Evolutionary conservation across 139 green algal species (phyloP).

Genomic region (Chlamydomonas schloesseri): DNA sequence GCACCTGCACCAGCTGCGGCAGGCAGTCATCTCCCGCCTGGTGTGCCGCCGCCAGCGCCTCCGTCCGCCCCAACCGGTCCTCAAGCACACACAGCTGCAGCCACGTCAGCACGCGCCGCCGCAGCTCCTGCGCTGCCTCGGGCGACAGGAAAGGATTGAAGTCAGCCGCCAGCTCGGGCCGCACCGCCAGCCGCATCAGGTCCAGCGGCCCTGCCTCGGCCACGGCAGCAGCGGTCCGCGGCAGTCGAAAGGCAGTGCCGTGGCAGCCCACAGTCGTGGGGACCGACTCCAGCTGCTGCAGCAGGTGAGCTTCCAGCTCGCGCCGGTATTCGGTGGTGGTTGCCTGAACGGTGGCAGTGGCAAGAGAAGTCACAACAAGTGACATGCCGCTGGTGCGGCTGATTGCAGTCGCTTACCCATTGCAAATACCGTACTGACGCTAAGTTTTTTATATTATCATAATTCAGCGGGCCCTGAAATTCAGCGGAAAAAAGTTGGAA

Average conservation of each 20-base stretch:
- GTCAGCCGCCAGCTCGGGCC: not conserved
- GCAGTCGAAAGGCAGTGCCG: conserved; percentile 22
- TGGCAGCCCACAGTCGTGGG: not conserved
- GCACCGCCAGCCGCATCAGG: conserved; percentile 15
- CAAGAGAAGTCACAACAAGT: too few relatives aligned
- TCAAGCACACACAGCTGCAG: conserved; percentile 73
- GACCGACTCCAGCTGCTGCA: conserved; percentile 1
- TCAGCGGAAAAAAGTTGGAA: too few relatives aligned
- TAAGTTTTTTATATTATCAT: too few relatives aligned
- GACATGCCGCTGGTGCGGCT: too few relatives aligned
- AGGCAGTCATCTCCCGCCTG: not conserved
- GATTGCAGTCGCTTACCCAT: too few relatives aligned
- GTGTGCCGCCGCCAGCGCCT: not conserved
- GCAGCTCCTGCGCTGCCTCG: conserved; percentile 10
- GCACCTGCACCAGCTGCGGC: conserved; percentile 7
- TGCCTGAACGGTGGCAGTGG: not conserved
- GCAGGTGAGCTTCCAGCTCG: conserved; percentile 33
- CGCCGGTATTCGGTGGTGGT: not conserved
- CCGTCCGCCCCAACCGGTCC: conserved; percentile 57
- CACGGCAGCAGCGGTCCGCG: not conserved
- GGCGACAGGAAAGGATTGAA: conserved; percentile 58
- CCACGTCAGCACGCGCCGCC: conserved; percentile 44
- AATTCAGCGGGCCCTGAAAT: too few relatives aligned
- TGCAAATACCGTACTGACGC: too few relatives aligned
- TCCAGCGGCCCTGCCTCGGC: conserved; percentile 14